phyloP scores from a whole-genome alignment of 306 rosid genomes.

The Cucurbita moschata region DNA sequence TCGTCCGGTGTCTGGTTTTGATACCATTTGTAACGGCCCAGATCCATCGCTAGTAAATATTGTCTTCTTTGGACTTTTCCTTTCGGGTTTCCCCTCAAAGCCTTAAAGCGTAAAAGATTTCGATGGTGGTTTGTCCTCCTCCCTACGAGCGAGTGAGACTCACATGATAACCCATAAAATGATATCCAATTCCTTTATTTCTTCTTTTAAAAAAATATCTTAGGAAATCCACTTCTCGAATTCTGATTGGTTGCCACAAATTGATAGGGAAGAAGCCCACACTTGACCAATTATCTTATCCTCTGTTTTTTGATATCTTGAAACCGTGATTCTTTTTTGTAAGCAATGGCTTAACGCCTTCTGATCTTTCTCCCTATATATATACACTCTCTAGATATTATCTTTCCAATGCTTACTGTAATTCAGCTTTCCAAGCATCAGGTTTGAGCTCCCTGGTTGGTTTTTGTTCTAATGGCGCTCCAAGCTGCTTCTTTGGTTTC shows the following conservation, averaged over 20 bases:
- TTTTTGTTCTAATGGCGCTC: conserved; percentile 24
- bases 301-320: conserved; percentile 7
- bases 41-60: too few relatives aligned
- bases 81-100: too few relatives aligned
- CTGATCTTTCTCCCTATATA: not conserved
- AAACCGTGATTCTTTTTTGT: not conserved
- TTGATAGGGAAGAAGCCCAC: conserved; percentile 31
- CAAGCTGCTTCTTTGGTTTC: conserved; percentile 44
- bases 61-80: too few relatives aligned
- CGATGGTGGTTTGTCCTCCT: too few relatives aligned
- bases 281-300: conserved; percentile 37
- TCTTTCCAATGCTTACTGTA: not conserved
- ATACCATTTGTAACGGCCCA: too few relatives aligned
- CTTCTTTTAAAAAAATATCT: conserved; percentile 11
- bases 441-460: not conserved
- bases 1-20: too few relatives aligned
- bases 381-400: conserved; percentile 6
- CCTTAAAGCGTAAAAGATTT: too few relatives aligned
- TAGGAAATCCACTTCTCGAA: conserved; percentile 26
- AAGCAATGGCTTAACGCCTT: not conserved
- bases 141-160: too few relatives aligned
- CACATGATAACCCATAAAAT: conserved; percentile 1
- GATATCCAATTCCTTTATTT: not conserved
- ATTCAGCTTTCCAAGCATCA: not conserved
- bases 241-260: conserved; percentile 23